Evolutionary conservation across 495 filamentous ascomycete genomes (phyloP).

Genomic region (Penicillium goetzii): DNA sequence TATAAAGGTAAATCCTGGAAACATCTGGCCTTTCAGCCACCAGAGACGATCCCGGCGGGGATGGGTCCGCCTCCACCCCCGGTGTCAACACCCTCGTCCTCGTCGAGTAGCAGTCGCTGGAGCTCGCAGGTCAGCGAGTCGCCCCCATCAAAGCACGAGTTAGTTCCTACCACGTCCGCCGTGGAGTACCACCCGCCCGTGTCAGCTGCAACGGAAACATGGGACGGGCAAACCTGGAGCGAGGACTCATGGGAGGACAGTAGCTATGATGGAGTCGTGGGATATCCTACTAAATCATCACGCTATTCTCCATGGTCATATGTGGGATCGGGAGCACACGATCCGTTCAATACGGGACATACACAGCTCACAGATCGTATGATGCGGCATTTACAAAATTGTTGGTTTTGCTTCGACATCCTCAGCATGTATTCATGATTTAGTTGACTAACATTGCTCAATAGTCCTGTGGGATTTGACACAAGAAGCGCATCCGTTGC

Average conservation of each 20-base stretch:
- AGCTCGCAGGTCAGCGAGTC: slow-evolving; percentile 19
- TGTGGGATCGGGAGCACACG: slow-evolving; percentile 41
- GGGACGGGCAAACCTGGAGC: slow-evolving; percentile 2
- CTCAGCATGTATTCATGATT: slow-evolving; percentile 6
- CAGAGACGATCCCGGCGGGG: slow-evolving; percentile 32
- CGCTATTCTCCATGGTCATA: slow-evolving; percentile 29
- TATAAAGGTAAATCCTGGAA: slow-evolving; percentile 52
- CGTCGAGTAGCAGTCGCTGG: slow-evolving; percentile 18
- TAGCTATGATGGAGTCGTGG: slow-evolving; percentile 20
- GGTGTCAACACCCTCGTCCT: slow-evolving; percentile 19
- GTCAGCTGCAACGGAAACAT: background rate
- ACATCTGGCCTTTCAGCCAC: slow-evolving; percentile 46
- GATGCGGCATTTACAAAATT: slow-evolving; percentile 47
- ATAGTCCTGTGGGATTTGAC: slow-evolving; percentile 49
- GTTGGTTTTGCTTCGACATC: slow-evolving; percentile 28
- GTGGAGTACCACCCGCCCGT: slow-evolving; percentile 19
- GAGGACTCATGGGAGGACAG: slow-evolving; percentile 20
- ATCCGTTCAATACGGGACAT: slow-evolving; percentile 49
- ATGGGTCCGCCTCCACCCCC: slow-evolving; percentile 21
- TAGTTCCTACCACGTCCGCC: slow-evolving; percentile 13
- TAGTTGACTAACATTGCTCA: slow-evolving; percentile 15
- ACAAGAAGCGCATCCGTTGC: slow-evolving; percentile 46
- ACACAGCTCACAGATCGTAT: slow-evolving; percentile 49
- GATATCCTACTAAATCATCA: slow-evolving; percentile 12
- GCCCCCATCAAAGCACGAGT: slow-evolving; percentile 16